phyloP scores from a whole-genome alignment of 2,329 filamentous ascomycete genomes.

The Calonectria crousiana region DNA sequence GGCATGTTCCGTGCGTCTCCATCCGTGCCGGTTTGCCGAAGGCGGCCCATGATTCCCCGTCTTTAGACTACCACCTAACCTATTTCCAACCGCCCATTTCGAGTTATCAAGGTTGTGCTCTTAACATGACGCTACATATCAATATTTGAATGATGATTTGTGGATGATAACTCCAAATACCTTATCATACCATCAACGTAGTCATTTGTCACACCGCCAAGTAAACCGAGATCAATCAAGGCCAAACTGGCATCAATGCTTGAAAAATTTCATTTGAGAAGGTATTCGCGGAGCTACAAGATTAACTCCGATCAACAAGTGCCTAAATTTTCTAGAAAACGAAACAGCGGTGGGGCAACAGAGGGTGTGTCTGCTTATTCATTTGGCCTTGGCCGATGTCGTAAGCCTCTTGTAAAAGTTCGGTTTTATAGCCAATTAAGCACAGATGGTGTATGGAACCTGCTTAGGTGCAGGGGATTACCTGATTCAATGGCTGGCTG shows the following conservation, averaged over 20 bases:
- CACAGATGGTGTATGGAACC: not conserved
- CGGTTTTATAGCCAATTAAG: not conserved
- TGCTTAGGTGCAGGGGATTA: not conserved
- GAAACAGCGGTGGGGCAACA: not conserved
- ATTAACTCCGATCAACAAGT: not conserved
- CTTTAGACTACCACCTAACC: not conserved
- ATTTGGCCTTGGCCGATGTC: not conserved
- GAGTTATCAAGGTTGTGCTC: not conserved
- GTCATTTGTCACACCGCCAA: not conserved
- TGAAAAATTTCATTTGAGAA: not conserved
- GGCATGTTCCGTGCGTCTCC: not conserved
- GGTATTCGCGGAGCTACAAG: not conserved
- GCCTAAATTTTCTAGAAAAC: not conserved
- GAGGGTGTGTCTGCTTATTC: not conserved
- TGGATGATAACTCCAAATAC: not conserved
- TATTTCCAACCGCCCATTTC: not conserved
- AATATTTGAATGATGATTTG: too few relatives aligned
- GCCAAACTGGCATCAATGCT: not conserved
- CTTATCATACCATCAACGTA: not conserved
- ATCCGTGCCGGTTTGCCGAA: not conserved
- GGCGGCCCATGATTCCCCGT: not conserved
- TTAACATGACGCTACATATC: not conserved
- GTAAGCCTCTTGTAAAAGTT: not conserved
- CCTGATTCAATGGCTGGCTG: not conserved
- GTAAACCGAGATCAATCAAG: not conserved